Evolutionary conservation across 495 filamentous ascomycete species (phyloP), one percentile per base, ranked within the genome.

Genomic region (Corynascus novoguineensis): DNA sequence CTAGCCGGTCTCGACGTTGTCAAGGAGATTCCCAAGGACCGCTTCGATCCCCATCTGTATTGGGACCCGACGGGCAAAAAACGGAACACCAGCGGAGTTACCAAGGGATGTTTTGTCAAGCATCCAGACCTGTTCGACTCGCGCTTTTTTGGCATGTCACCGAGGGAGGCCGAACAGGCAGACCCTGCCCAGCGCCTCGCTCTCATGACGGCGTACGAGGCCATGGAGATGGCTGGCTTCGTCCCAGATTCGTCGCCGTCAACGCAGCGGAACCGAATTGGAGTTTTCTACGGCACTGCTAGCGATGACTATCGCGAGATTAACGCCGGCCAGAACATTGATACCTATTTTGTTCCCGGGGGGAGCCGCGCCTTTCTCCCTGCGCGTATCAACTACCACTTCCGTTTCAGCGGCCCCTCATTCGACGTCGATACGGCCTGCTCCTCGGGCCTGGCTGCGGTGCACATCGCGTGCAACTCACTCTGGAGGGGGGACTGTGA

Each of bases 61-160:
- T 79, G 78, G 54, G 86, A 92, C 60, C 79, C 83, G 17, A 83
- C 84, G 11, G 85, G 86, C 10, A 85, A 85, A 55, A 78, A 70
- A 19, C 83, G 82, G 53, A 95, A 92, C 69, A 90, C 87, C 35
- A 85, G 78, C 38, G 82, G 86, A 59, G 87, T 86, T 2, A 84
- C 82, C 11, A 90, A 86, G 58, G 90, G 90, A 9, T 90, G 88
- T 70, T 96, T 85, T 74, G 85, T 95, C 57, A 81, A 91, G 22
- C 79, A 92, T 51, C 85, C 89, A n/a, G 35, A 38, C 14, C 14
- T 38, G 15, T 96, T 96, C 63, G 90, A 96, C 56, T 81, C 88
- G 17, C 76, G 82, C 0, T 95, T 95, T 74, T 96, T 96, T 80
- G 91, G 88, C 69, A 92, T 96, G 81, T 93, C 89, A 15, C 89